Evolutionary conservation across 768 basidiomycete species (phyloP).

Genomic region (Hygrocybe punicea): DNA sequence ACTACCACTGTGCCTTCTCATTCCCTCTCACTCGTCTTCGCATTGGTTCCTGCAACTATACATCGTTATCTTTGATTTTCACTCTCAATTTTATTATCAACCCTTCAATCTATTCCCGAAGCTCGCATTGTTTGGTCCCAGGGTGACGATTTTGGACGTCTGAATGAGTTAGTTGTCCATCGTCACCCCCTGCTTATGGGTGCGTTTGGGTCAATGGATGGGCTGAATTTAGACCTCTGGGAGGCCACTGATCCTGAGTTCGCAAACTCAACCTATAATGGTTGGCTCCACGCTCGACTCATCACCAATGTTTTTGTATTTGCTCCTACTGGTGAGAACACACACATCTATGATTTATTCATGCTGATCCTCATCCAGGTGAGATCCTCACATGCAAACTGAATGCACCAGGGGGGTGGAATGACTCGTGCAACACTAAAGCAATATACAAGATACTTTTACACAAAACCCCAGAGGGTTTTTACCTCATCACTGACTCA

Average conservation of each 20-base stretch:
- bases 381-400: slow-evolving; percentile 31
- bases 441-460: slow-evolving; percentile 31
- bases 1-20: slow-evolving; percentile 41
- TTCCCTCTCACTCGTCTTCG: slow-evolving; percentile 44
- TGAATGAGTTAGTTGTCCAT: slow-evolving; percentile 23
- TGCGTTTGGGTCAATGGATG: slow-evolving; percentile 43
- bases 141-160: slow-evolving; percentile 27
- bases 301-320: slow-evolving; percentile 37
- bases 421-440: slow-evolving; percentile 41
- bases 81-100: slow-evolving; percentile 26
- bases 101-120: slow-evolving; percentile 29
- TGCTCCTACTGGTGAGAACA: slow-evolving; percentile 26
- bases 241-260: slow-evolving; percentile 38
- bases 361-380: slow-evolving; percentile 22
- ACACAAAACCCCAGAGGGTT: slow-evolving; percentile 30
- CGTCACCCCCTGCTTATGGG: slow-evolving; percentile 36
- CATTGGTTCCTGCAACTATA: slow-evolving; percentile 37
- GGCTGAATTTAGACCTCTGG: slow-evolving; percentile 33
- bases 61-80: slow-evolving; percentile 38
- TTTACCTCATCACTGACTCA: slow-evolving; percentile 39
- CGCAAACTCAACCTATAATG: slow-evolving; percentile 44
- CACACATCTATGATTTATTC: no score
- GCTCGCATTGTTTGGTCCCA: slow-evolving; percentile 27
- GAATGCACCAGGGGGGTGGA: slow-evolving; percentile 44
- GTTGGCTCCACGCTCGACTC: slow-evolving; percentile 41